phyloP scores from a whole-genome alignment of 2,329 filamentous ascomycete species.

The Aaosphaeria arxii region DNA sequence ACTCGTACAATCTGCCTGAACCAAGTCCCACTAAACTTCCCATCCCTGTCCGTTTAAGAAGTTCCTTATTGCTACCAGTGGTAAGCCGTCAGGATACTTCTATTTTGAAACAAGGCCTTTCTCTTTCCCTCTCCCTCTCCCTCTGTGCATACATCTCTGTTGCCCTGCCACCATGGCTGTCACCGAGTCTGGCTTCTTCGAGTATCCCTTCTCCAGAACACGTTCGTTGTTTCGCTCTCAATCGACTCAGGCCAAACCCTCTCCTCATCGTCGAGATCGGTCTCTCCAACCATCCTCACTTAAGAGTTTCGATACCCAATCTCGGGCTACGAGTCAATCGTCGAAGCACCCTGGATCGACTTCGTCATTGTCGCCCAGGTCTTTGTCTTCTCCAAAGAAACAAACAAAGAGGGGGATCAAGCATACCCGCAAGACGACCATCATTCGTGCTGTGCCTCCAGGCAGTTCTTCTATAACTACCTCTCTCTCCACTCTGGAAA shows the following conservation, averaged over 20 bases:
- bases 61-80: background rate
- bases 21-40: background rate
- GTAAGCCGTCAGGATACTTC: background rate
- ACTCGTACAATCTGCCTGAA: background rate
- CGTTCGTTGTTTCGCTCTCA: constrained; percentile 4
- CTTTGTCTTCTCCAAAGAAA: constrained; percentile 5
- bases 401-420: background rate
- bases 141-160: background rate
- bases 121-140: background rate
- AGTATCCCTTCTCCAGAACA: constrained; percentile 8
- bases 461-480: constrained; percentile 15
- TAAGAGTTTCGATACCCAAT: constrained; percentile 8
- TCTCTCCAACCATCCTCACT: constrained; percentile 61
- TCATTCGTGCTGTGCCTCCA: constrained; percentile 35
- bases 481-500: constrained; percentile 17
- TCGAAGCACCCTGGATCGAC: constrained; percentile 2
- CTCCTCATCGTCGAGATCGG: constrained; percentile 25
- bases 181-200: constrained; percentile 11
- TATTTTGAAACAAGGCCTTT: background rate
- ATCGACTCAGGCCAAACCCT: background rate
- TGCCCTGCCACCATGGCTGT: constrained; percentile 9
- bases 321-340: constrained; percentile 2
- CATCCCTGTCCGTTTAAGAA: background rate
- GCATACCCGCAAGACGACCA: constrained; percentile 13
- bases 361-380: background rate